These are phyloP conservation scores for Rhodosporidiobolus odoratus DNA, from an alignment of 768 basidiomycete species.

Conservation along the genomic window DNA sequence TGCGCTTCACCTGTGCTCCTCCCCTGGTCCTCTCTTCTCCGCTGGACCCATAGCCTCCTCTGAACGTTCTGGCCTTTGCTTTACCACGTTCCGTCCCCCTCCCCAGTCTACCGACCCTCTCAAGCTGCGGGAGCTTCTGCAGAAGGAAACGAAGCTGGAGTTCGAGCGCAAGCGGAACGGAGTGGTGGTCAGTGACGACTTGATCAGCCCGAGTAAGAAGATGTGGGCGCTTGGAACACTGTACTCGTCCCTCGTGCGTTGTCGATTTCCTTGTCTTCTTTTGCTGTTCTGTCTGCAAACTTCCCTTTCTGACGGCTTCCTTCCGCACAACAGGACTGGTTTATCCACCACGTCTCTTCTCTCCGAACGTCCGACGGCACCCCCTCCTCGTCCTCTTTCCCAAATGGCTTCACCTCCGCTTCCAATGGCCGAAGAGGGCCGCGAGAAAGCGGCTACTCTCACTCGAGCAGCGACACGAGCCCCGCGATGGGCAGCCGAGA, in stretches of 20 bases:
- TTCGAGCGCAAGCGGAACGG: constrained; percentile 59
- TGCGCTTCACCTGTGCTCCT: constrained; percentile 46
- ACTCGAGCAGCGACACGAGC: constrained; percentile 10
- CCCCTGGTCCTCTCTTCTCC: too few relatives aligned
- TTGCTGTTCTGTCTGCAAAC: not conserved
- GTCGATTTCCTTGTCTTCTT: not conserved
- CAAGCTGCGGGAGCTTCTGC: constrained; percentile 53
- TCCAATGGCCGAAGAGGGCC: not conserved
- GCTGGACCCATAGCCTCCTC: too few relatives aligned
- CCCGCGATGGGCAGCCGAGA: not conserved
- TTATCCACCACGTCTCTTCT: constrained; percentile 63
- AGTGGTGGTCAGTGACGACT: constrained; percentile 57
- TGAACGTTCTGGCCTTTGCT: too few relatives aligned
- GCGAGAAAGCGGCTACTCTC: constrained; percentile 25
- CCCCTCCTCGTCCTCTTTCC: constrained; percentile 40
- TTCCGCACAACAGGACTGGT: constrained; percentile 63
- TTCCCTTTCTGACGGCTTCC: not conserved
- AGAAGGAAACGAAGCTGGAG: constrained; percentile 76
- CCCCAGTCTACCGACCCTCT: not conserved
- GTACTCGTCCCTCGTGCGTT: constrained; percentile 66
- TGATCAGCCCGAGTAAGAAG: constrained; percentile 67
- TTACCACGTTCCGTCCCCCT: not conserved
- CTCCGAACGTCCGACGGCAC: constrained; percentile 63
- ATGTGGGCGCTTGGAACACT: constrained; percentile 69
- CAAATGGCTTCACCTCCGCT: not conserved